A percentile compares a stretch with the other conserved stretches of the same genome.
Evolutionary conservation across 225 moss, liverwort and hornwort genomes (phyloP).

Genomic region (Pleurozium schreberi): DNA sequence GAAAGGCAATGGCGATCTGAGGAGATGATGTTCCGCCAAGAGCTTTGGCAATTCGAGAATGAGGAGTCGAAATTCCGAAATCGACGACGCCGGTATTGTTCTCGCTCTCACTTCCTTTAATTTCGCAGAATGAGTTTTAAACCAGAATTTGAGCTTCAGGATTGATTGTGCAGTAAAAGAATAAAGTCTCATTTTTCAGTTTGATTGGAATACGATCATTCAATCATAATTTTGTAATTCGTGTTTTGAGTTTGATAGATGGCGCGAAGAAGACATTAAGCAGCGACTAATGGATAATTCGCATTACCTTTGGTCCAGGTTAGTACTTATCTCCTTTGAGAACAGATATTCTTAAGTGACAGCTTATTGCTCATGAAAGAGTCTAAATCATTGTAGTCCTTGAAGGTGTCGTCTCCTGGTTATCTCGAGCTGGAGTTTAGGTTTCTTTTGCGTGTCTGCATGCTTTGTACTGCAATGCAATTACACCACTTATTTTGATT

Average conservation of each 20-base stretch:
- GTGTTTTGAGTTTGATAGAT: slow-evolving; percentile 11
- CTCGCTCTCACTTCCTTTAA: not conserved
- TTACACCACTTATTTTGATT: not conserved
- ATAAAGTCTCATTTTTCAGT: not conserved
- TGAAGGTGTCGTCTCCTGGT: not conserved
- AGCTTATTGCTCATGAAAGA: not conserved
- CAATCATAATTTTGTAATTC: not conserved
- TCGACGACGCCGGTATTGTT: slow-evolving; percentile 9
- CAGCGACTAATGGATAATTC: slow-evolving; percentile 49
- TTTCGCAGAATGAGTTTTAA: not conserved
- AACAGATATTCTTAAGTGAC: not conserved
- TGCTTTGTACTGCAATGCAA: not conserved
- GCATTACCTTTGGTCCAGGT: slow-evolving; percentile 55
- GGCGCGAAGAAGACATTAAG: slow-evolving; percentile 43
- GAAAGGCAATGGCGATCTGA: slow-evolving; percentile 27
- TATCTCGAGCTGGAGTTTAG: not conserved
- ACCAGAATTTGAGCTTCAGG: not conserved
- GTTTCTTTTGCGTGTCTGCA: not conserved
- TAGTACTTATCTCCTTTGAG: not conserved
- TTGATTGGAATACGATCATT: not conserved
- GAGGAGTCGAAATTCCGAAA: slow-evolving; percentile 17
- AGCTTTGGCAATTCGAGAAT: slow-evolving; percentile 7
- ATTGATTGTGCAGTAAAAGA: not conserved
- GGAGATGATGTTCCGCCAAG: slow-evolving; percentile 30
- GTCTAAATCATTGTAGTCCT: not conserved